Evolutionary conservation across 169 alveolate species (phyloP).

Genomic region (Plasmodium relictum): DNA sequence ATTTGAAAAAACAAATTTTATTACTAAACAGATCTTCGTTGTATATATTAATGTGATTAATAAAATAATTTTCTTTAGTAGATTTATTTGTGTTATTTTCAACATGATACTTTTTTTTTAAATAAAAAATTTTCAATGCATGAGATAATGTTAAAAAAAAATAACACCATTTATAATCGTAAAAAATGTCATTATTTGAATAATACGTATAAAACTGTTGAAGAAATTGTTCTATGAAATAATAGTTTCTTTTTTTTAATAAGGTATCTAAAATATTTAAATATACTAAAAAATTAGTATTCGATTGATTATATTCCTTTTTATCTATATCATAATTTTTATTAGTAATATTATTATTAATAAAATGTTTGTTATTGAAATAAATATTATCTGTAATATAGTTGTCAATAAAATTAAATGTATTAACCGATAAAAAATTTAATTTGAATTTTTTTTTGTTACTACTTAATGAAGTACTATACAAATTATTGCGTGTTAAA

Average conservation of each 20-base stretch:
- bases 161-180: constrained; percentile 32
- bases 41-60: constrained; percentile 29
- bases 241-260: constrained; percentile 29
- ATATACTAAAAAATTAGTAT: constrained; percentile 27
- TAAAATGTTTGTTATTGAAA: neutral
- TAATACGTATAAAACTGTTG: constrained; percentile 57
- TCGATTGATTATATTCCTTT: neutral
- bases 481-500: neutral
- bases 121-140: constrained; percentile 24
- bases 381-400: constrained; percentile 39
- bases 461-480: neutral
- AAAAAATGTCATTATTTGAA: constrained; percentile 20
- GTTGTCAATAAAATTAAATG: constrained; percentile 21
- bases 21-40: constrained; percentile 53
- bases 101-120: constrained; percentile 20
- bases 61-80: neutral
- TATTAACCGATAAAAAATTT: constrained; percentile 5
- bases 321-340: neutral
- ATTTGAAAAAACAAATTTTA: neutral
- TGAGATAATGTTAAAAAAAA: constrained; percentile 60
- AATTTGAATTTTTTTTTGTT: constrained; percentile 16
- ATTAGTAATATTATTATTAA: neutral
- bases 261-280: constrained; percentile 36
- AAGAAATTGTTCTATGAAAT: constrained; percentile 28
- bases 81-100: neutral